These are phyloP conservation scores for Ambrosia hybrid DNA, from an alignment of 140 eudicot species.

Conservation along the genomic window DNA sequence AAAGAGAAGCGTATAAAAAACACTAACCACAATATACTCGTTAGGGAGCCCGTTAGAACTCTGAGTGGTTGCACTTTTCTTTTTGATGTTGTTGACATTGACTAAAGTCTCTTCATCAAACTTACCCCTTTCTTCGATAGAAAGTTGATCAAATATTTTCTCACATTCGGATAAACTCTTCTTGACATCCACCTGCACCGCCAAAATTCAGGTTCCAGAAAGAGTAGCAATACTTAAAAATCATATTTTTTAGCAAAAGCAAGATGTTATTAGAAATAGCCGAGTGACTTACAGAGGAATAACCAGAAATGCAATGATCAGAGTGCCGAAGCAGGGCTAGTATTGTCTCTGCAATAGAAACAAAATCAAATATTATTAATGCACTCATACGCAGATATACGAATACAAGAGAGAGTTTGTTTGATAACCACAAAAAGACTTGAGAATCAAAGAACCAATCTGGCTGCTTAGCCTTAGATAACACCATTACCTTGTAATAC, in stretches of 20 bases:
- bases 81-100: conserved; percentile 74
- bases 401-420: too few relatives aligned
- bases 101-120: conserved; percentile 88
- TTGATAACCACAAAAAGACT: too few relatives aligned
- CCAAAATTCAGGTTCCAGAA: conserved; percentile 6
- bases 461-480: not conserved
- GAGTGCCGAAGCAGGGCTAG: conserved; percentile 9
- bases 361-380: not conserved
- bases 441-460: too few relatives aligned
- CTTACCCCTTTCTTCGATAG: conserved; percentile 85
- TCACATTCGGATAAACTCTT: conserved; percentile 66
- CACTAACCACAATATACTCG: conserved; percentile 79
- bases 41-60: conserved; percentile 62
- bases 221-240: not conserved
- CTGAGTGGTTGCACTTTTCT: conserved; percentile 47
- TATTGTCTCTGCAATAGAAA: conserved; percentile 3
- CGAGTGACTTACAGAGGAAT: not conserved
- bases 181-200: conserved; percentile 71
- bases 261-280: not conserved
- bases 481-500: conserved; percentile 12
- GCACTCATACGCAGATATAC: not conserved
- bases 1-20: not conserved
- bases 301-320: conserved; percentile 9
- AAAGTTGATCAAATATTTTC: conserved; percentile 69
- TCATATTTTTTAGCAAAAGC: not conserved